Conservation (phyloP, 306 rosid genomes). For the Cotoneaster glaucophyllus region DNA sequence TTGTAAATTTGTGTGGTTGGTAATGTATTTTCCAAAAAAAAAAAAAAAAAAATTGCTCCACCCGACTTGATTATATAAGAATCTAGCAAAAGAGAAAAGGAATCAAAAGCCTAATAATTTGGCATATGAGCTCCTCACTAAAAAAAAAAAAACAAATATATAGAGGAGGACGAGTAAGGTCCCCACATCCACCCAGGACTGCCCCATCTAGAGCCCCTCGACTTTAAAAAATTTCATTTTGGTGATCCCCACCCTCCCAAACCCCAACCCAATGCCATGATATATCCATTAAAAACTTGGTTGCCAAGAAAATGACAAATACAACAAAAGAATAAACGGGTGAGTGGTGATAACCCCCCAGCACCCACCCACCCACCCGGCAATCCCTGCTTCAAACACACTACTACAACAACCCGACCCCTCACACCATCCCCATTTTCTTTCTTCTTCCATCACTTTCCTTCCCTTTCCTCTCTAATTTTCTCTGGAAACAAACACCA, state of each 20-base stretch:
- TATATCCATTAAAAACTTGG: slow-evolving; percentile 8
- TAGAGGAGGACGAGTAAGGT: slow-evolving; percentile 2
- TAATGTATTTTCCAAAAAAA: no score
- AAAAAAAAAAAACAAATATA: neutral
- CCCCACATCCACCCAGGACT: neutral
- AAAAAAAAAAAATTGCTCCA: no score
- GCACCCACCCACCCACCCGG: slow-evolving; percentile 23
- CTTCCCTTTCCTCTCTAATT: slow-evolving; percentile 4
- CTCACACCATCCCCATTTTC: neutral
- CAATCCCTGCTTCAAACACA: slow-evolving; percentile 11
- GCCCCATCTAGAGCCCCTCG: slow-evolving; percentile 38
- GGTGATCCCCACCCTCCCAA: neutral
- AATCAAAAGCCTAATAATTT: neutral
- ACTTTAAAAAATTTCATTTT: slow-evolving; percentile 14
- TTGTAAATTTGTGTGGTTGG: no score
- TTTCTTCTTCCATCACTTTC: neutral
- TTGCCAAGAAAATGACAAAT: slow-evolving; percentile 25
- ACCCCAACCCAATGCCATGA: neutral
- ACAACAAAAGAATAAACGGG: slow-evolving; percentile 3
- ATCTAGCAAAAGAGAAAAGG: neutral
- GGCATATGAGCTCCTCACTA: neutral
- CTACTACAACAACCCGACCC: neutral
- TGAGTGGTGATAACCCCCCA: slow-evolving; percentile 26
- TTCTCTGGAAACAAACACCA: slow-evolving; percentile 12
- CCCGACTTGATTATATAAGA: no score